phyloP scores from a whole-genome alignment of 2,329 filamentous ascomycete species.

The Aspergillus viridinutans region DNA sequence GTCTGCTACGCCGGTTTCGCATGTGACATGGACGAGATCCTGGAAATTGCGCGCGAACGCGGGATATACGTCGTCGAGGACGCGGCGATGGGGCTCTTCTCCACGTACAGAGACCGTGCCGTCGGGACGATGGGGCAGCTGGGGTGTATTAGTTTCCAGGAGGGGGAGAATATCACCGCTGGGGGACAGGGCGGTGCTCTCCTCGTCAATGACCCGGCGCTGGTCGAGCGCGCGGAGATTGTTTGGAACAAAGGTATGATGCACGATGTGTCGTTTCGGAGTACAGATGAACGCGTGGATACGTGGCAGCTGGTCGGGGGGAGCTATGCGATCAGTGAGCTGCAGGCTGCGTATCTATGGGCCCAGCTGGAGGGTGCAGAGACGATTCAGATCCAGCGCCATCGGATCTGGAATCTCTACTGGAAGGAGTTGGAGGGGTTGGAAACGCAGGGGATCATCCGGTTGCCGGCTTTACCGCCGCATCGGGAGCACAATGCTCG shows the following conservation, averaged over 20 bases:
- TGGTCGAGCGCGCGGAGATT: constrained; percentile 5
- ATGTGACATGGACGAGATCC: constrained; percentile 12
- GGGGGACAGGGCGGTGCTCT: constrained; percentile 12
- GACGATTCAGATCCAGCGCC: constrained; percentile 2
- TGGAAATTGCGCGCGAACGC: constrained; percentile 3
- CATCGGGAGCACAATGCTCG: neutral
- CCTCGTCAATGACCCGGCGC: constrained; percentile 8
- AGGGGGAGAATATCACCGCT: constrained; percentile 13
- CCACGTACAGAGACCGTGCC: constrained; percentile 7
- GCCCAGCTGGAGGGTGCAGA: constrained; percentile 7
- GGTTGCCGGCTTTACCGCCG: neutral
- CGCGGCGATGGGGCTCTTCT: constrained; percentile 10
- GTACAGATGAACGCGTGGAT: constrained; percentile 8
- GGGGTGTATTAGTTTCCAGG: constrained; percentile 16
- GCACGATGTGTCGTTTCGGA: constrained; percentile 4
- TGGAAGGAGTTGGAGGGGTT: neutral
- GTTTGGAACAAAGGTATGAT: constrained; percentile 12
- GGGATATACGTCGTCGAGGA: constrained; percentile 12
- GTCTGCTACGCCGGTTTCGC: constrained; percentile 13
- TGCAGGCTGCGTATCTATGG: constrained; percentile 13
- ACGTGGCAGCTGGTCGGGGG: constrained; percentile 9
- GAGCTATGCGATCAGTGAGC: constrained; percentile 7
- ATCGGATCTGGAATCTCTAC: constrained; percentile 6
- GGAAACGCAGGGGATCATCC: neutral
- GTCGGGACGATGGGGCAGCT: constrained; percentile 14